phyloP scores from a whole-genome alignment of 768 basidiomycete genomes.

The Thelephora aurantiotincta region DNA sequence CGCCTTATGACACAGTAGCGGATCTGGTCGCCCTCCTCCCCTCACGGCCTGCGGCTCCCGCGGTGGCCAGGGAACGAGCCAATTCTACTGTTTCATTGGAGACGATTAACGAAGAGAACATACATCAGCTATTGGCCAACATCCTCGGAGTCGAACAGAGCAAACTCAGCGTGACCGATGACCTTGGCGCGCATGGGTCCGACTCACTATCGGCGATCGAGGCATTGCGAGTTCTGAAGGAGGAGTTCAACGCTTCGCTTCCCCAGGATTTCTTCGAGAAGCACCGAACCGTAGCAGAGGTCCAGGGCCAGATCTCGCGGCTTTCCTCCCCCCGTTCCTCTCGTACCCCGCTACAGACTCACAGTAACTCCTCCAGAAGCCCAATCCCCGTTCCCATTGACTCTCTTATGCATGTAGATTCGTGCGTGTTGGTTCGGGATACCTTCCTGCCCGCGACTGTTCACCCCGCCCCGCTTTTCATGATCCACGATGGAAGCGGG shows the following conservation, averaged over 20 bases:
- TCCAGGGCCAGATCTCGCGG: conserved; percentile 19
- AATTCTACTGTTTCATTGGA: background rate
- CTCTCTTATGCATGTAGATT: background rate
- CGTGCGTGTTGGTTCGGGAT: background rate
- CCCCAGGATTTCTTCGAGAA: conserved; percentile 29
- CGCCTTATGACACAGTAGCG: conserved; percentile 21
- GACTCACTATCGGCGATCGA: conserved; percentile 59
- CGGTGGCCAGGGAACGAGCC: background rate
- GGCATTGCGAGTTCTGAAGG: conserved; percentile 31
- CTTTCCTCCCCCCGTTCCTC: too few relatives aligned
- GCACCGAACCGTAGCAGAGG: conserved; percentile 24
- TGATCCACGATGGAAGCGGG: conserved; percentile 68
- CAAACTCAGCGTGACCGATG: conserved; percentile 28
- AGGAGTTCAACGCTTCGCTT: conserved; percentile 25
- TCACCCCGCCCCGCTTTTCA: conserved; percentile 30
- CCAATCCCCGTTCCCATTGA: background rate
- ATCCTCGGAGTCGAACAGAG: conserved; percentile 25
- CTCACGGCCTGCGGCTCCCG: background rate
- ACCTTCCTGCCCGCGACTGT: conserved; percentile 1
- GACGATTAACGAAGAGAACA: conserved; percentile 7
- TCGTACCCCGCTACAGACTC: too few relatives aligned
- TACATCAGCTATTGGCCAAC: conserved; percentile 27
- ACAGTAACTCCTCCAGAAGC: background rate
- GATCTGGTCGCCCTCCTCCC: conserved; percentile 18
- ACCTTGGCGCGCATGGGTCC: conserved; percentile 40